Evolutionary conservation across 345 rosid species (phyloP).

Genomic region (Brassica juncea): DNA sequence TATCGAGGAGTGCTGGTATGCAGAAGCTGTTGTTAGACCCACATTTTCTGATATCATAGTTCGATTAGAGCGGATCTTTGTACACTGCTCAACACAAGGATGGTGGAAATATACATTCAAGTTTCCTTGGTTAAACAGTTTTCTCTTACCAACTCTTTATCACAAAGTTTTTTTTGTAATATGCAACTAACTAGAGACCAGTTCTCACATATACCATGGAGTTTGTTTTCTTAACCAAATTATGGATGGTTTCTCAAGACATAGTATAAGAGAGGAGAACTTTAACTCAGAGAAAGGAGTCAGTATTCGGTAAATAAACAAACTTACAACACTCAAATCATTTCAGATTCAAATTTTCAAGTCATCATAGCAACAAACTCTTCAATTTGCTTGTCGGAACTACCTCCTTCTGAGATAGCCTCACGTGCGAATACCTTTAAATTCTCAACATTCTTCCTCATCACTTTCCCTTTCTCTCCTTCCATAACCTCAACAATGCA

Average conservation of each 20-base stretch:
- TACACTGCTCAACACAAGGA: conserved; percentile 71
- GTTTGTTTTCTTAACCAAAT: conserved; percentile 18
- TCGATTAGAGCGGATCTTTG: conserved; percentile 64
- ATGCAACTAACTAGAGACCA: neutral
- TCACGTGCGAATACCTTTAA: conserved; percentile 47
- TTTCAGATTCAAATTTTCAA: neutral
- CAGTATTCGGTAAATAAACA: neutral
- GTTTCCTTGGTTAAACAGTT: conserved; percentile 73
- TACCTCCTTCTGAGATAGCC: conserved; percentile 53
- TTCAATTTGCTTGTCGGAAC: conserved; percentile 46
- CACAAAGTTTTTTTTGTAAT: conserved; percentile 4
- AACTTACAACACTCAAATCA: neutral
- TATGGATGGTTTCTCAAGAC: conserved; percentile 27
- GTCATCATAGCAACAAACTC: conserved; percentile 37
- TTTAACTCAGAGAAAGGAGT: conserved; percentile 12
- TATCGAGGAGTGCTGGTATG: conserved; percentile 89
- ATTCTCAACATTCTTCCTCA: conserved; percentile 44
- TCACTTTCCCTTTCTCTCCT: conserved; percentile 48
- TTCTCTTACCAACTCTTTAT: conserved; percentile 1
- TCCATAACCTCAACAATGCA: conserved; percentile 55
- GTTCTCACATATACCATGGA: conserved; percentile 5
- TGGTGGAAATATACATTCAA: conserved; percentile 97
- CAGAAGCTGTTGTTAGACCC: conserved; percentile 63
- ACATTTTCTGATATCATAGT: conserved; percentile 84
- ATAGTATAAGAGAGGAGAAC: conserved; percentile 23